Conservation (phyloP, 768 basidiomycete genomes). For the Kwoniella pini region DNA sequence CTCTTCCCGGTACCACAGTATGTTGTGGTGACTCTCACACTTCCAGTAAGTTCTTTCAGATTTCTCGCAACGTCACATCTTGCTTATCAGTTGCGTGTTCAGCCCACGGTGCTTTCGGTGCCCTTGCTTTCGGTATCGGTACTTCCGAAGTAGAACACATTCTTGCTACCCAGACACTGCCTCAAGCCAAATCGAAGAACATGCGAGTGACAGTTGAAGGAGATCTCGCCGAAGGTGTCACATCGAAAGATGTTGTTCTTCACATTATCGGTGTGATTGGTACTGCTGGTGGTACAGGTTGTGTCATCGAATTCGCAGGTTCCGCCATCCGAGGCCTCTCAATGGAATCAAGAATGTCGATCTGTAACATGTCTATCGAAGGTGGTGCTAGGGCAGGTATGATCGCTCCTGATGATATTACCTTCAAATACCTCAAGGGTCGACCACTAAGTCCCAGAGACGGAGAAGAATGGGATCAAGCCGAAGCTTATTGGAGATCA, state of each 20-base stretch:
- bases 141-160: slow-evolving; percentile 95
- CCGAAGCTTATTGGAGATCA: slow-evolving; percentile 80
- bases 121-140: slow-evolving; percentile 88
- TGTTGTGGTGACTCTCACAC: slow-evolving; percentile 95
- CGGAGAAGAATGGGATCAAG: slow-evolving; percentile 77
- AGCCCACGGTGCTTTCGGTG: slow-evolving; percentile 92
- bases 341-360: slow-evolving; percentile 78
- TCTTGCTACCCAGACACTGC: slow-evolving; percentile 83
- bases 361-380: slow-evolving; percentile 94
- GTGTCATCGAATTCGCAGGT: slow-evolving; percentile 88
- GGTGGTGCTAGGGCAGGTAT: slow-evolving; percentile 90
- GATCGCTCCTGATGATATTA: slow-evolving; percentile 85
- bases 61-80: not conserved
- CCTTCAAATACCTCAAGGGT: slow-evolving; percentile 77
- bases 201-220: slow-evolving; percentile 90
- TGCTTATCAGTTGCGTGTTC: slow-evolving; percentile 1
- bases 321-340: slow-evolving; percentile 78
- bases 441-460: slow-evolving; percentile 78
- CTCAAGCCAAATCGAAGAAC: slow-evolving; percentile 86
- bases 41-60: slow-evolving; percentile 64
- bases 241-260: slow-evolving; percentile 85
- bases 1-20: slow-evolving; percentile 60
- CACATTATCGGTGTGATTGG: slow-evolving; percentile 89
- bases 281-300: slow-evolving; percentile 90
- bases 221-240: slow-evolving; percentile 72